These are phyloP conservation scores for Lactifluus echinatus DNA, from an alignment of 768 basidiomycete genomes.

Conservation along the genomic window DNA sequence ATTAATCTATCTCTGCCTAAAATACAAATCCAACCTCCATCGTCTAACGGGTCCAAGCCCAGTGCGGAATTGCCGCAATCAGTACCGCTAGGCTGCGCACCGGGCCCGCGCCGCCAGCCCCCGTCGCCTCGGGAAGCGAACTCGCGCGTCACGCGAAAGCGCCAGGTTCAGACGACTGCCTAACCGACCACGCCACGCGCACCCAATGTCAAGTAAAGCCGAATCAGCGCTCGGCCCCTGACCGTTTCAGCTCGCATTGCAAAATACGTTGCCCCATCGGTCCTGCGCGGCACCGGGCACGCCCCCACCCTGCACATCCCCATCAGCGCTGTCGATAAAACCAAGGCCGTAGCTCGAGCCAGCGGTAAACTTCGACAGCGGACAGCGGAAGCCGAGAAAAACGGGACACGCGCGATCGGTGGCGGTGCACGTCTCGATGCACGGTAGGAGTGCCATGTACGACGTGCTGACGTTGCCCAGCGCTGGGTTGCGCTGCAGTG, in stretches of 20 bases:
- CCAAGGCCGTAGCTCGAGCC: constrained; percentile 67
- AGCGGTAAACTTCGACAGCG: constrained; percentile 51
- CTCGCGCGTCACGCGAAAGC: no score
- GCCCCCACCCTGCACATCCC: constrained; percentile 41
- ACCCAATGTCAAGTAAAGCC: no score
- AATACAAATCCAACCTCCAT: no score
- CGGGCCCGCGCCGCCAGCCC: no score
- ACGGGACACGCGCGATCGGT: constrained; percentile 72
- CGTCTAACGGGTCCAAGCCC: no score
- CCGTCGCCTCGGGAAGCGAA: no score
- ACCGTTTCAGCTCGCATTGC: constrained; percentile 33
- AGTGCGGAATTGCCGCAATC: no score
- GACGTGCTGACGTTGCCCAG: constrained; percentile 34
- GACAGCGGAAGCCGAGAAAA: constrained; percentile 65
- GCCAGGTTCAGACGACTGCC: no score
- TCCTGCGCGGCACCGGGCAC: constrained; percentile 50
- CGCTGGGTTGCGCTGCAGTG: constrained; percentile 37
- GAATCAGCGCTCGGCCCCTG: background rate
- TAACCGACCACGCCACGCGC: no score
- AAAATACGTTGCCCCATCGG: constrained; percentile 71
- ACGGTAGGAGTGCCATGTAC: constrained; percentile 66
- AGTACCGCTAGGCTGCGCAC: no score
- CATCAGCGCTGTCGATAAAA: constrained; percentile 49
- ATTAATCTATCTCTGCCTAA: no score
- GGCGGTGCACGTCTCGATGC: constrained; percentile 67